These are phyloP conservation scores for Nitzschia sp. DNA, from an alignment of 108 stramenopile genomes.

Conservation along the genomic window DNA sequence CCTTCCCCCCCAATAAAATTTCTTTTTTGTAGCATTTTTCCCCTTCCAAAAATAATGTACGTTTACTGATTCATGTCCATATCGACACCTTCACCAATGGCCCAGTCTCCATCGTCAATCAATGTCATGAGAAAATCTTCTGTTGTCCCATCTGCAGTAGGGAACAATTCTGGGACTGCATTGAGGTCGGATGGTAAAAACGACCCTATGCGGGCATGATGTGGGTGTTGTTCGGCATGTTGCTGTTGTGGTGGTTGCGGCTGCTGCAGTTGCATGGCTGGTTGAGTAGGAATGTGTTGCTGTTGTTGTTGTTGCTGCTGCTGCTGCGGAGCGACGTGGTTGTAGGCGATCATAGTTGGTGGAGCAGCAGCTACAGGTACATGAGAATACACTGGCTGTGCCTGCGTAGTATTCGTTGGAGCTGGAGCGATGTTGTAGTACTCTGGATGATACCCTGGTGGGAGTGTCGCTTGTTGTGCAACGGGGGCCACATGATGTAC, in stretches of 20 bases:
- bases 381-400: conserved; percentile 9
- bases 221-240: conserved; percentile 1
- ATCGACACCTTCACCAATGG: conserved; percentile 61
- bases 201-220: conserved; percentile 29
- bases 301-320: conserved; percentile 17
- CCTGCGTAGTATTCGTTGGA: neutral
- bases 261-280: too few relatives aligned
- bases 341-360: neutral
- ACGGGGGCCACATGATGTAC: neutral
- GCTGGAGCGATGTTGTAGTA: neutral
- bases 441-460: neutral
- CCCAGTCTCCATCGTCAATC: conserved; percentile 59
- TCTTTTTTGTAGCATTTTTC: too few relatives aligned
- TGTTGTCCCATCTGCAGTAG: conserved; percentile 25
- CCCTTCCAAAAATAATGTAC: too few relatives aligned
- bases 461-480: neutral
- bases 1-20: too few relatives aligned
- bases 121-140: conserved; percentile 54
- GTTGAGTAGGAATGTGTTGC: too few relatives aligned
- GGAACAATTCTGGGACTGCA: conserved; percentile 54
- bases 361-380: neutral
- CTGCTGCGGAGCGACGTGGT: conserved; percentile 9
- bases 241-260: too few relatives aligned
- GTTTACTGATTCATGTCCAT: conserved; percentile 36
- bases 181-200: conserved; percentile 45